Evolutionary conservation across 140 eudicot species (phyloP).

Genomic region (Oenanthe javanica): DNA sequence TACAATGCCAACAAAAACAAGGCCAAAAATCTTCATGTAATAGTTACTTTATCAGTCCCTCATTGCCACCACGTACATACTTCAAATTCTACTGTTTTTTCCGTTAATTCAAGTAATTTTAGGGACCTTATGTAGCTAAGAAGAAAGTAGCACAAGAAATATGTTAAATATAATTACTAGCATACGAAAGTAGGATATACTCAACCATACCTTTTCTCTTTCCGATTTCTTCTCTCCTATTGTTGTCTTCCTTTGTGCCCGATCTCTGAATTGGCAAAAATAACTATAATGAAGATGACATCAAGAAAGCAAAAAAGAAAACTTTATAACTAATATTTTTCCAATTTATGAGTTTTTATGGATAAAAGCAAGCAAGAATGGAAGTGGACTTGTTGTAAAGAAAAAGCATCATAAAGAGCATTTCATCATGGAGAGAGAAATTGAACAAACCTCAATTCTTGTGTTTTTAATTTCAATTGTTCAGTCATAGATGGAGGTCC

Average conservation of each 20-base stretch:
- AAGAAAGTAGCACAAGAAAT: background rate
- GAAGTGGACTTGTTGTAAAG: conserved; percentile 1
- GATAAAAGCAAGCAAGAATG: conserved; percentile 8
- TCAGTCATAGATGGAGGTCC: conserved; percentile 35
- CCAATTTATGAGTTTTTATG: background rate
- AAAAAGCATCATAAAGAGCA: background rate
- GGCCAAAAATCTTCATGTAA: background rate
- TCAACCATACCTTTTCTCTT: conserved; percentile 56
- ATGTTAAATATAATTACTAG: background rate
- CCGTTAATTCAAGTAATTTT: background rate
- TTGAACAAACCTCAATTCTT: conserved; percentile 50
- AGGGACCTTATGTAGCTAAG: background rate
- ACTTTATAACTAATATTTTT: background rate
- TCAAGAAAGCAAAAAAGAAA: conserved; percentile 10
- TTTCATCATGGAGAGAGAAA: conserved; percentile 11
- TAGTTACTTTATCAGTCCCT: background rate
- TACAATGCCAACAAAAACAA: conserved; percentile 14
- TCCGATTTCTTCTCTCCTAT: conserved; percentile 46
- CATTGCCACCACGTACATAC: background rate
- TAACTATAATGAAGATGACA: background rate
- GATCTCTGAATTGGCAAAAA: conserved; percentile 28
- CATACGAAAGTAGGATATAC: background rate
- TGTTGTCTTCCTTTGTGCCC: conserved; percentile 33
- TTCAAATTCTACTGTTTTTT: background rate
- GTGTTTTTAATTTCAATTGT: conserved; percentile 57